Percentiles rank a stretch among this genome's conserved stretches.
Conservation (phyloP, 2,329 filamentous ascomycete species). For the Trichoderma arundinaceum region DNA sequence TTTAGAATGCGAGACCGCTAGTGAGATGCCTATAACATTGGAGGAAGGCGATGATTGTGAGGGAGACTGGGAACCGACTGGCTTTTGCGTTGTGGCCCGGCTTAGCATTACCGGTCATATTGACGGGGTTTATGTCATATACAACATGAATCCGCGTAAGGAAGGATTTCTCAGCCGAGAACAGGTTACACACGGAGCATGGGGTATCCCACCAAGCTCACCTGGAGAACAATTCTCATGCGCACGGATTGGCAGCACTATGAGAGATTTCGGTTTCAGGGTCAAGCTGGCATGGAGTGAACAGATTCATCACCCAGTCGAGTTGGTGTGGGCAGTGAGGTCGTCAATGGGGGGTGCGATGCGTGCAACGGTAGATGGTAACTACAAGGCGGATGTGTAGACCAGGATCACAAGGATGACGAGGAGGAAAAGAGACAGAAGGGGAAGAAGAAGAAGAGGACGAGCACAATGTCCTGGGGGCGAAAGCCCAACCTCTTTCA, state of each 20-base stretch:
- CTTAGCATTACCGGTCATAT: slow-evolving; percentile 4
- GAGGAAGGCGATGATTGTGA: slow-evolving; percentile 3
- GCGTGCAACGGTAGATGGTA: slow-evolving; percentile 17
- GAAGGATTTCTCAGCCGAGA: neutral
- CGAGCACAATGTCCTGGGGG: too few species aligned
- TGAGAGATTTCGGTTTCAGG: slow-evolving; percentile 17
- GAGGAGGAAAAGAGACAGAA: too few species aligned
- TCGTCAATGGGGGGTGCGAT: slow-evolving; percentile 7
- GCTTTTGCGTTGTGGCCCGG: slow-evolving; percentile 12
- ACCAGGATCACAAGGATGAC: too few species aligned
- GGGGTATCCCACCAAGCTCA: slow-evolving; percentile 18
- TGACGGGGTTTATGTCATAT: slow-evolving; percentile 2
- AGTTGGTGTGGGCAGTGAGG: slow-evolving; percentile 22
- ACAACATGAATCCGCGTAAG: slow-evolving; percentile 8
- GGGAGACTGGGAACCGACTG: slow-evolving; percentile 11
- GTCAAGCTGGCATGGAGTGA: slow-evolving; percentile 10
- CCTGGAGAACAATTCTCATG: slow-evolving; percentile 19
- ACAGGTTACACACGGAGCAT: neutral
- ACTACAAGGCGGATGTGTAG: slow-evolving; percentile 7
- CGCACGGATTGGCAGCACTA: slow-evolving; percentile 12
- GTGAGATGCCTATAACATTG: slow-evolving; percentile 6
- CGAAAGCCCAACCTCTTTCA: too few species aligned
- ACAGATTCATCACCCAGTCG: slow-evolving; percentile 12
- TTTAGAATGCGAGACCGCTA: slow-evolving; percentile 11
- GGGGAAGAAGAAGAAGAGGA: too few species aligned